Conservation (phyloP, 352 stramenopile genomes). For the Phytophthora vignae region DNA sequence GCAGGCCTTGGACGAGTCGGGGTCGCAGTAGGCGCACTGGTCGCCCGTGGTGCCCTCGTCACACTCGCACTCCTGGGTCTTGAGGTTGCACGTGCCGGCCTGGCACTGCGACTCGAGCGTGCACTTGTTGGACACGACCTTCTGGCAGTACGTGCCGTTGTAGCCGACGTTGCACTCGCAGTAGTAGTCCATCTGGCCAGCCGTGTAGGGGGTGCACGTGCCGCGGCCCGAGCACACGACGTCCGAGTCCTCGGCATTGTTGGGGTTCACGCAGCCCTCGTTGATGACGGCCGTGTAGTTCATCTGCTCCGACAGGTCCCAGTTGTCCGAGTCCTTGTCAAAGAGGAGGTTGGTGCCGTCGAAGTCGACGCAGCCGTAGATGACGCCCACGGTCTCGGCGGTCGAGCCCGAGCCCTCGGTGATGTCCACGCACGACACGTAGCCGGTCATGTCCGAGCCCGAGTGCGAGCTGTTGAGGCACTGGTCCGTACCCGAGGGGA, state of each 20-base stretch:
- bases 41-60: conserved; percentile 63
- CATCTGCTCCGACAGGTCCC: conserved; percentile 56
- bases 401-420: conserved; percentile 42
- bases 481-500: conserved; percentile 54
- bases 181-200: conserved; percentile 59
- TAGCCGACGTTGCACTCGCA: conserved; percentile 83
- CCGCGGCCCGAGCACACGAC: conserved; percentile 83
- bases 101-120: conserved; percentile 70
- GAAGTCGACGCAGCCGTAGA: conserved; percentile 87
- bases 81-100: conserved; percentile 71
- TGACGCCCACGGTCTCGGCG: conserved; percentile 52
- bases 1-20: conserved; percentile 58
- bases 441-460: conserved; percentile 33
- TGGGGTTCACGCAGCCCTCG: conserved; percentile 70
- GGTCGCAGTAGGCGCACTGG: conserved; percentile 79
- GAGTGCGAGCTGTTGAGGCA: conserved; percentile 47
- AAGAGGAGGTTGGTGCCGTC: conserved; percentile 70
- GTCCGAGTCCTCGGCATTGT: conserved; percentile 56
- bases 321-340: conserved; percentile 55
- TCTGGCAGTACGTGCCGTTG: conserved; percentile 81
- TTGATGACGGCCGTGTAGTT: conserved; percentile 70
- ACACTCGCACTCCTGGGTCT: conserved; percentile 71
- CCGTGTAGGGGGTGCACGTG: conserved; percentile 60
- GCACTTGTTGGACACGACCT: conserved; percentile 78
- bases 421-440: conserved; percentile 51